Percentiles rank a stretch among this genome's conserved stretches.
phyloP scores from a whole-genome alignment of 2,329 filamentous ascomycete species.

The Cytospora mali region DNA sequence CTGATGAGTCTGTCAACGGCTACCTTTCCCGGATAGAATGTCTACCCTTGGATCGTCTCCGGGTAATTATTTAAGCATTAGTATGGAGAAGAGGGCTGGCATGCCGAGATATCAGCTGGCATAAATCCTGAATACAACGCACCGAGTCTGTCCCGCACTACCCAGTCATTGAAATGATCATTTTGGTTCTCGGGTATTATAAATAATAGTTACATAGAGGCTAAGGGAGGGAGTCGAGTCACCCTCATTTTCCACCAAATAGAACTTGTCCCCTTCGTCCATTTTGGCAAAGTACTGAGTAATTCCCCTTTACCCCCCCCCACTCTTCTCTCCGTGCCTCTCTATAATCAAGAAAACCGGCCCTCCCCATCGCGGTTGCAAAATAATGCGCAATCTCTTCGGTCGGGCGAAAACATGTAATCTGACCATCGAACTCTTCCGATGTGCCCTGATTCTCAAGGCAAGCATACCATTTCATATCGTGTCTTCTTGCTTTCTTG shows the following conservation, averaged over 20 bases:
- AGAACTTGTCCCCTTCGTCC: background rate
- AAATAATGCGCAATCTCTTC: background rate
- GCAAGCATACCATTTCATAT: background rate
- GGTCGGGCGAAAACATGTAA: background rate
- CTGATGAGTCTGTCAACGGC: background rate
- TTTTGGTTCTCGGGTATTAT: conserved; percentile 13
- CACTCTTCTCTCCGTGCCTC: background rate
- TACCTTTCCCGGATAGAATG: no score
- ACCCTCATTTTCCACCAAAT: background rate
- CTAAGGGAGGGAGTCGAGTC: conserved; percentile 25
- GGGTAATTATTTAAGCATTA: no score
- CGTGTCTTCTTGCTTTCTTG: background rate
- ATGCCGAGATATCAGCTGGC: no score
- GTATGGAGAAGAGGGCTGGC: no score
- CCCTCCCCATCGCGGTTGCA: background rate
- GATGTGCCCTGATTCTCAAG: background rate
- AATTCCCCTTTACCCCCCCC: no score
- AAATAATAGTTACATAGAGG: conserved; percentile 7
- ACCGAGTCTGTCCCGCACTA: background rate
- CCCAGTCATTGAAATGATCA: background rate
- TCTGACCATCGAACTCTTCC: background rate
- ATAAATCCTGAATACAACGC: no score
- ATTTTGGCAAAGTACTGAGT: background rate
- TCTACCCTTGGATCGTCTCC: no score
- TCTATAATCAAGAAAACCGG: background rate